Evolutionary conservation across 352 stramenopile genomes (phyloP), one percentile per base, ranked within the genome.

Genomic region (Phytophthora hibernalis): DNA sequence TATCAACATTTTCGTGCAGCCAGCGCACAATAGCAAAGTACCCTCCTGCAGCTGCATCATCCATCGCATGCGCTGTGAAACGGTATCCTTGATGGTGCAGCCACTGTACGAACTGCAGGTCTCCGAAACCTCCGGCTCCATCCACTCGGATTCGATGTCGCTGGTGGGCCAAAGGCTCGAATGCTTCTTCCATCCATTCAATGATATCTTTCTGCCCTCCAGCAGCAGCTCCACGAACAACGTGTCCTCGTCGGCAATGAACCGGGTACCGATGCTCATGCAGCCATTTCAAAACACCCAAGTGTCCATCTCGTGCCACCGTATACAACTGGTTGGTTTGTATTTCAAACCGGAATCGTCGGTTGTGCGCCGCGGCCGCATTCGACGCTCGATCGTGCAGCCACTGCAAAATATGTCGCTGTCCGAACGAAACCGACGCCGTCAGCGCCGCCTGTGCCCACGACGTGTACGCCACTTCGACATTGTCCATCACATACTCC

Each of bases 121-220:
- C 44, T 20, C 74, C 74, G 30, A 68, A 65, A 15, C 21, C 60
- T 35, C 26, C 74, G 28, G 71, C 74, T 24, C 47, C 49, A 44
- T 82, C 74, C 18, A 77, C 66, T 8, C 74, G 72, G 58, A 78
- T 78, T 18, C 70, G 70, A 70, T 70, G 70, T 30, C 61, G 61
- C 22, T 78, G 70, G n/a, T 31, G 48, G 13, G 11, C 16, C 16
- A 75, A 50, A 22, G 38, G 5, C 9, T 54, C 33, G 42, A 75
- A 78, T 0, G 65, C 72, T 2, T 37, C 12, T 51, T 78, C 65
- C 56, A 78, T 63, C 70, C 70, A 78, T 48, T 78, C 52, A 21
- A 78, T 58, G 5, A 75, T 65, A 0, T 57, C 18, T 62, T 58
- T 53, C 33, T 64, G 67, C 12, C 57, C 70, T 35, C 61, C 70